These are phyloP conservation scores for Cryptosporidium xiaoi DNA, from an alignment of 169 alveolate species.

Conservation along the genomic window DNA sequence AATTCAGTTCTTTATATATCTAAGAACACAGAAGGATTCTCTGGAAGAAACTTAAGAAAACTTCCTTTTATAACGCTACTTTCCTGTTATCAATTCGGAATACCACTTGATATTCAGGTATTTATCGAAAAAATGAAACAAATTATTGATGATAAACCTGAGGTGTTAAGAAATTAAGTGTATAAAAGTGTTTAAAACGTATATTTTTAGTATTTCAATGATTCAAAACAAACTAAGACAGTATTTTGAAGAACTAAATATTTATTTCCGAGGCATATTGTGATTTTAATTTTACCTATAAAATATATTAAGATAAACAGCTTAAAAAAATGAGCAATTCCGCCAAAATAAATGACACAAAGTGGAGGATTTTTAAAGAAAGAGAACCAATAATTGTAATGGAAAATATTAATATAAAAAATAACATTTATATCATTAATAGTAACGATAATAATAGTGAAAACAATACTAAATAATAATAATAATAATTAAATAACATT, in stretches of 20 bases:
- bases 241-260: not conserved
- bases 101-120: conserved; percentile 39
- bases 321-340: not conserved
- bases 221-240: not conserved
- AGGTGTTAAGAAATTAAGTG: conserved; percentile 24
- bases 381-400: too few species aligned
- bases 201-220: not conserved
- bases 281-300: not conserved
- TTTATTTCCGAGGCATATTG: not conserved
- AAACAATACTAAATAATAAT: too few species aligned
- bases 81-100: conserved; percentile 43
- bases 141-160: conserved; percentile 24
- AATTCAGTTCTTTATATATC: conserved; percentile 74
- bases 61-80: conserved; percentile 83
- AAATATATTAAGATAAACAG: not conserved
- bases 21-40: conserved; percentile 76
- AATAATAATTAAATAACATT: too few species aligned
- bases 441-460: too few species aligned
- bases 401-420: too few species aligned
- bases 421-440: too few species aligned
- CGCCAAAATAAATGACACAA: too few species aligned
- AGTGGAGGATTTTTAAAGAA: too few species aligned
- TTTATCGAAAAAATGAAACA: conserved; percentile 53
- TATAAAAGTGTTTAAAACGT: not conserved
- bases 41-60: conserved; percentile 83